phyloP scores from a whole-genome alignment of 805 yeast genomes.

The Hanseniaspora lindneri region DNA sequence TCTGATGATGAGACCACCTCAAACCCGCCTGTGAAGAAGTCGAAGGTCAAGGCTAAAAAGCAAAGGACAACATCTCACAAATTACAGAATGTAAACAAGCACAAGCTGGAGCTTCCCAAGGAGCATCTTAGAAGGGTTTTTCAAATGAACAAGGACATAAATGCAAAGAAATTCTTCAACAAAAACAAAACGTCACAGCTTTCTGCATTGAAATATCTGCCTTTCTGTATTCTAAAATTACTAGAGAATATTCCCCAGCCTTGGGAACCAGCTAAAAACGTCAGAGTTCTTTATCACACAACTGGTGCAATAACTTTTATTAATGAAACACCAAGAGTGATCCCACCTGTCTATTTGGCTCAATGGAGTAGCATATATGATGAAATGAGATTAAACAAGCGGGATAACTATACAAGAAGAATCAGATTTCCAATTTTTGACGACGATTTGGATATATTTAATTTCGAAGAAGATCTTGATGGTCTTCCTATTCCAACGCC shows the following conservation, averaged over 20 bases:
- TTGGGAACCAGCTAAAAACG: slow-evolving; percentile 84
- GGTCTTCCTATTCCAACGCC: slow-evolving; percentile 63
- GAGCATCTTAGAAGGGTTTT: slow-evolving; percentile 82
- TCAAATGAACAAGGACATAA: slow-evolving; percentile 72
- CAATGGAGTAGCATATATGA: slow-evolving; percentile 95
- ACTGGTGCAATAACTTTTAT: slow-evolving; percentile 95
- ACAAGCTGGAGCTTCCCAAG: slow-evolving; percentile 78
- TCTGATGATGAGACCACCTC: slow-evolving; percentile 19
- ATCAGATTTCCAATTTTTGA: slow-evolving; percentile 93
- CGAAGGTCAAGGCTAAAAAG: slow-evolving; percentile 22
- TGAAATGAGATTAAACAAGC: slow-evolving; percentile 85
- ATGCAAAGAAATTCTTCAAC: slow-evolving; percentile 56
- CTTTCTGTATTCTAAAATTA: slow-evolving; percentile 82
- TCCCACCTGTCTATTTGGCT: slow-evolving; percentile 80
- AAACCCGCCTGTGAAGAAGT: slow-evolving; percentile 56
- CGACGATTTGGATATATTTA: slow-evolving; percentile 89
- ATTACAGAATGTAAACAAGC: slow-evolving; percentile 41
- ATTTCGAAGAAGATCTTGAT: slow-evolving; percentile 69
- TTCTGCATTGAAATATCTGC: slow-evolving; percentile 88
- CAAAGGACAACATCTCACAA: slow-evolving; percentile 9
- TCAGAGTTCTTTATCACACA: slow-evolving; percentile 74
- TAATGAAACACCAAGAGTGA: slow-evolving; percentile 80
- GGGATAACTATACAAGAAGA: slow-evolving; percentile 80
- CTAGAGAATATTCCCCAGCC: slow-evolving; percentile 97
- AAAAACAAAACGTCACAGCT: slow-evolving; percentile 77